Base-by-base conservation (phyloP, 306 rosid species). In the Sindora glabra region DNA sequence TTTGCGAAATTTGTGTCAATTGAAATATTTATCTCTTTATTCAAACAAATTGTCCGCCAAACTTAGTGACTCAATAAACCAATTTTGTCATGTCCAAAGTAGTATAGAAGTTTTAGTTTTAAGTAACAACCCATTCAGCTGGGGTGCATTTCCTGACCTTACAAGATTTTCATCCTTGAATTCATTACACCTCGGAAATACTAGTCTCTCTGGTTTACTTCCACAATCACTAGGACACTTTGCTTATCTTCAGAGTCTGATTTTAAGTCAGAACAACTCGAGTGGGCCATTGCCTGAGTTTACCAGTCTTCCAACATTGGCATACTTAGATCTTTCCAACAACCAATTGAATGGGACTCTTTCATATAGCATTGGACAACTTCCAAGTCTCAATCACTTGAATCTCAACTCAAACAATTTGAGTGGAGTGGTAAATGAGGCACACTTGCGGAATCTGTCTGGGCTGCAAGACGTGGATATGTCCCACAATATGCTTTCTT, bases 391-490 rank as follows among this genome's bases (percentile, higher is more conserved):
- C 0, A 0, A 0, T 0, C 0, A 0, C 0, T 17, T 72, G 25
- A 0, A 0, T 13, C 39, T 80, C 1, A 26, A 40, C 23, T 53
- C 47, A 15, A 75, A 75, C 64, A 48, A 32, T 3, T 22, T 71
- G n/a, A n/a, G n/a, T 8, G 69, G 64, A 17, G 30, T 33, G 3
- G 16, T 71, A 21, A 59, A 19, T n/a, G 83, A 77, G 48, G 32
- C 2, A 2, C 64, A 69, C 14, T 21, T 74, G 38, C 30, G 61
- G 10, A 72, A 48, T 14, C 27, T 76, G 0, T 56, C 60, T 9
- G 2, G 10, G 0, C 44, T 80, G 26, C 0, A 0, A 11, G 0
- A 0, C 24, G n/a, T 73, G 34, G 2, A 10, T 10, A n/a, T 76
- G 27, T 40, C 60, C 18, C 0, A 34, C 0, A 73, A 45, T 51